These are phyloP conservation scores for Stachybotrys elegans DNA, from an alignment of 2,329 filamentous ascomycete species.

Conservation along the genomic window DNA sequence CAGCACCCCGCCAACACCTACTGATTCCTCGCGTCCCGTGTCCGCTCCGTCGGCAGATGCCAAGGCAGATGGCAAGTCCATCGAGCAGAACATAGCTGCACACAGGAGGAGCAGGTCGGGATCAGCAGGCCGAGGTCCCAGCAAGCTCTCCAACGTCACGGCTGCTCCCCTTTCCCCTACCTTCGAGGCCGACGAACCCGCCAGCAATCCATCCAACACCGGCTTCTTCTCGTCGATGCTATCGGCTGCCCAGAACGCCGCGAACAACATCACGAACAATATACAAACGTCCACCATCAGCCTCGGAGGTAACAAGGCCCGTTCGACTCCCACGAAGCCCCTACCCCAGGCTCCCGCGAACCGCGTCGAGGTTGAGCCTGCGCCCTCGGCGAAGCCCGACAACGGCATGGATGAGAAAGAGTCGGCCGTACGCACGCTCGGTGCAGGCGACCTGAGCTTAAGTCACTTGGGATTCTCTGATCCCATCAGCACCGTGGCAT, in stretches of 20 bases:
- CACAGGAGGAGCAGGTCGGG: slow-evolving; percentile 54
- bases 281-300: slow-evolving; percentile 62
- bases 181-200: slow-evolving; percentile 59
- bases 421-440: slow-evolving; percentile 81
- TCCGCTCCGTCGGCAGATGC: slow-evolving; percentile 2
- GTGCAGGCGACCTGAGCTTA: slow-evolving; percentile 81
- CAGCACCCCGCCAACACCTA: slow-evolving; percentile 63
- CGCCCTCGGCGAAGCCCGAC: slow-evolving; percentile 24
- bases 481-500: slow-evolving; percentile 45
- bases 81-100: slow-evolving; percentile 67
- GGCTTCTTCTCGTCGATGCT: slow-evolving; percentile 94
- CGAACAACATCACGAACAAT: slow-evolving; percentile 67
- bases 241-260: slow-evolving; percentile 88
- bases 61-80: slow-evolving; percentile 50
- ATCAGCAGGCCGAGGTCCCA: slow-evolving; percentile 59
- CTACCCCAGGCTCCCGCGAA: slow-evolving; percentile 15
- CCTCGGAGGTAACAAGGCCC: slow-evolving; percentile 39
- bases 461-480: slow-evolving; percentile 80
- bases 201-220: slow-evolving; percentile 42
- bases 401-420: slow-evolving; percentile 54
- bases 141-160: slow-evolving; percentile 78
- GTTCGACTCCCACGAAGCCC: slow-evolving; percentile 19
- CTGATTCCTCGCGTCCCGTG: slow-evolving; percentile 30
- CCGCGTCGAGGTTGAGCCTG: slow-evolving; percentile 37
- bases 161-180: slow-evolving; percentile 71